phyloP scores from a whole-genome alignment of 805 yeast genomes.

The Saturnispora diversa region DNA sequence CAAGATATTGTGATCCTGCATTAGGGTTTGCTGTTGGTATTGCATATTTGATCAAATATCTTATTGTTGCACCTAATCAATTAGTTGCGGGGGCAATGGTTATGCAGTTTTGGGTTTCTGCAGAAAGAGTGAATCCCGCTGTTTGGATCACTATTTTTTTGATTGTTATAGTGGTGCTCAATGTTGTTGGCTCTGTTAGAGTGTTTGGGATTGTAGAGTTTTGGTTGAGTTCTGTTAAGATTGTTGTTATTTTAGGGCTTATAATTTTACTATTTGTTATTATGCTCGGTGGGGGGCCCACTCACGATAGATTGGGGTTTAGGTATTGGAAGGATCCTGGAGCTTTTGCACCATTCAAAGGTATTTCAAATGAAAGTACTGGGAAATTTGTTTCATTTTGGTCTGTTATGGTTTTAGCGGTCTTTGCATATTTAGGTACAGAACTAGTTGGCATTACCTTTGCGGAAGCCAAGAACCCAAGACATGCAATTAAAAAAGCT shows the following conservation, averaged over 20 bases:
- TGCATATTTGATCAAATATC: constrained; percentile 43
- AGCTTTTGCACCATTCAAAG: constrained; percentile 36
- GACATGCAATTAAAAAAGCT: constrained; percentile 44
- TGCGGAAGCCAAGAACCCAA: constrained; percentile 42
- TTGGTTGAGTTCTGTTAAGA: constrained; percentile 58
- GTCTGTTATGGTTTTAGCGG: constrained; percentile 47
- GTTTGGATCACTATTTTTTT: constrained; percentile 43
- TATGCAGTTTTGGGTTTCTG: constrained; percentile 43
- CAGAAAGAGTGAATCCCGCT: constrained; percentile 44
- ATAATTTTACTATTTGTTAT: constrained; percentile 55
- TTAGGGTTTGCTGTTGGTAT: constrained; percentile 53
- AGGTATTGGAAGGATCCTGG: constrained; percentile 40
- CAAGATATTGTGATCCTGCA: constrained; percentile 44
- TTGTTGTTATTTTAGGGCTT: constrained; percentile 57
- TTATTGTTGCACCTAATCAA: constrained; percentile 49
- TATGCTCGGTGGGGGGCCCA: constrained; percentile 74
- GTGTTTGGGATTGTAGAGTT: constrained; percentile 44
- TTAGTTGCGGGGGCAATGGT: constrained; percentile 49
- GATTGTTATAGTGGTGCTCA: constrained; percentile 34
- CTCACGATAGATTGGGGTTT: constrained; percentile 50
- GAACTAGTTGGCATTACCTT: constrained; percentile 43
- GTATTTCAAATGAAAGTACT: constrained; percentile 31
- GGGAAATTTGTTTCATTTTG: constrained; percentile 33
- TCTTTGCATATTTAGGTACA: constrained; percentile 43
- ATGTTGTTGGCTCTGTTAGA: constrained; percentile 40